Percentiles rank a stretch among this genome's conserved stretches.
phyloP scores from a whole-genome alignment of 495 filamentous ascomycete genomes.

The Stereocaulon alpinum region DNA sequence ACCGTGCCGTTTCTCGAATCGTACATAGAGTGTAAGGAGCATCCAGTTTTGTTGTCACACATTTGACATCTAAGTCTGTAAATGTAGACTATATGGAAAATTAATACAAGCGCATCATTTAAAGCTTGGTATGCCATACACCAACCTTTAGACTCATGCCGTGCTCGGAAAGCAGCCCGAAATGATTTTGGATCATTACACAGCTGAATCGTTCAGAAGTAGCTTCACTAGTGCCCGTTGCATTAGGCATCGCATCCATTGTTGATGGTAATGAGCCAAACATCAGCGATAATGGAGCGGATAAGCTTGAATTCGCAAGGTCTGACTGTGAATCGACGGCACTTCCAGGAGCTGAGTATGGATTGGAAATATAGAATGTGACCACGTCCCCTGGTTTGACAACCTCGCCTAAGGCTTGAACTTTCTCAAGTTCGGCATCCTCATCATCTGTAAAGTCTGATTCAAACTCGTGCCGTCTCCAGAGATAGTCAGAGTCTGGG shows the following conservation, averaged over 20 bases:
- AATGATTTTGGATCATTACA: slow-evolving; percentile 27
- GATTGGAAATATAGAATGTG: slow-evolving; percentile 35
- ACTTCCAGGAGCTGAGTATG: not conserved
- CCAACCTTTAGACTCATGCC: slow-evolving; percentile 31
- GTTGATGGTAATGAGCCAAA: slow-evolving; percentile 15
- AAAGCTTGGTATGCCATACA: not conserved
- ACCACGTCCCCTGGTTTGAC: slow-evolving; percentile 39
- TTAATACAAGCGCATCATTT: not conserved
- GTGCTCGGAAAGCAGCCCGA: slow-evolving; percentile 42
- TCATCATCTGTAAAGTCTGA: slow-evolving; percentile 22
- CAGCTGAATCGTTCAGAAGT: not conserved
- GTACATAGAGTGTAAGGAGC: slow-evolving; percentile 7
- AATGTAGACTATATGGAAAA: not conserved
- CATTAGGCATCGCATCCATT: slow-evolving; percentile 9
- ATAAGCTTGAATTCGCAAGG: not conserved
- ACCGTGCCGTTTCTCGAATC: not conserved
- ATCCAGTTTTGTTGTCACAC: slow-evolving; percentile 8
- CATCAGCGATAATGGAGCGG: not conserved
- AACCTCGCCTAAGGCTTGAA: slow-evolving; percentile 35
- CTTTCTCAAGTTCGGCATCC: slow-evolving; percentile 26
- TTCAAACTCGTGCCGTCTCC: slow-evolving; percentile 13
- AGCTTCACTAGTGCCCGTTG: not conserved
- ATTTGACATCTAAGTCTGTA: not conserved
- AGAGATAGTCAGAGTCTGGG: slow-evolving; percentile 37
- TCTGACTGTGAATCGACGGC: not conserved